phyloP scores from a whole-genome alignment of 768 basidiomycete genomes.

The Lactarius hengduanensis region DNA sequence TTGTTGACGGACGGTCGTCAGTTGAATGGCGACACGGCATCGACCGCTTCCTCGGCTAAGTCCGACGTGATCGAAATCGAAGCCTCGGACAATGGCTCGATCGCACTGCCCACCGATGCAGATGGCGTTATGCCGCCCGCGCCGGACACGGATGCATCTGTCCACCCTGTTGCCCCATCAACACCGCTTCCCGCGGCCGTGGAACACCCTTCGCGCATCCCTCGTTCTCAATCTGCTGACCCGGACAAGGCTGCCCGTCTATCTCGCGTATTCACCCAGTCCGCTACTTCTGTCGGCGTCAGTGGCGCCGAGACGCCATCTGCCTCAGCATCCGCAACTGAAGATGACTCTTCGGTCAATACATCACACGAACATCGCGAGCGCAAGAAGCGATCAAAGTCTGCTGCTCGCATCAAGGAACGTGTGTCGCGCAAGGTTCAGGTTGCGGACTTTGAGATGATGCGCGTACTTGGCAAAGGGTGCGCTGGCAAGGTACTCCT shows the following conservation, averaged over 20 bases:
- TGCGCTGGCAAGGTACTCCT: conserved; percentile 96
- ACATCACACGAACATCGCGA: conserved; percentile 43
- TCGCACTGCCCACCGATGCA: conserved; percentile 4
- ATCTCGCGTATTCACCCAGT: conserved; percentile 58
- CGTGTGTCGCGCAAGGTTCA: conserved; percentile 64
- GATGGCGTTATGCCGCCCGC: not conserved
- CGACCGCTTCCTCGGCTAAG: conserved; percentile 26
- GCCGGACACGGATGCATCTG: conserved; percentile 9
- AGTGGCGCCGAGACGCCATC: conserved; percentile 39
- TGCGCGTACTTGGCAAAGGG: conserved; percentile 94
- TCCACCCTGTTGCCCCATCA: conserved; percentile 29
- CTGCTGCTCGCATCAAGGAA: conserved; percentile 52
- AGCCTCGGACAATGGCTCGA: conserved; percentile 21
- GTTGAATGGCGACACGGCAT: conserved; percentile 26
- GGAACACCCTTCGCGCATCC: conserved; percentile 46
- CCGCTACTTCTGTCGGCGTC: conserved; percentile 33
- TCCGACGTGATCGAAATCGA: conserved; percentile 24
- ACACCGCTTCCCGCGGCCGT: conserved; percentile 32
- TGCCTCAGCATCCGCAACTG: conserved; percentile 50
- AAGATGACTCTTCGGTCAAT: conserved; percentile 72
- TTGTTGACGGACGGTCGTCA: not conserved
- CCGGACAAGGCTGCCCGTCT: conserved; percentile 60
- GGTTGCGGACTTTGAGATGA: conserved; percentile 95
- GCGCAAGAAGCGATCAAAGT: conserved; percentile 56
- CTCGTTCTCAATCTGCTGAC: conserved; percentile 80